A percentile compares a stretch with the other conserved stretches of the same genome.
Evolutionary conservation across 2,329 filamentous ascomycete genomes (phyloP).

Genomic region (Rhytidhysteron rufulum): DNA sequence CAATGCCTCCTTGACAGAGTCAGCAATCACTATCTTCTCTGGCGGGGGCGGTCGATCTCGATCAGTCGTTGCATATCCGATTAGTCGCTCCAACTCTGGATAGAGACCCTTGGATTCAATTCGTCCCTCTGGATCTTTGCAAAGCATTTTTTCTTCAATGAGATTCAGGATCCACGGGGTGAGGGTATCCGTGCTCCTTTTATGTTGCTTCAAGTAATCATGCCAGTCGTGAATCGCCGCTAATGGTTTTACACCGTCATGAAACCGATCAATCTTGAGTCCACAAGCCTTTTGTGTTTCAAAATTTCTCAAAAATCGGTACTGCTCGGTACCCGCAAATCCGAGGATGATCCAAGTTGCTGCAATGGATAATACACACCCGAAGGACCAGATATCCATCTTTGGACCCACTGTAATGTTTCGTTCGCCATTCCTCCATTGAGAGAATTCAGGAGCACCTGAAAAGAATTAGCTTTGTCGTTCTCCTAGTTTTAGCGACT

Average conservation of each 20-base stretch:
- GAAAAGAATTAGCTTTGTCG: too few species aligned
- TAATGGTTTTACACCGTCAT: background rate
- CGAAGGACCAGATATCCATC: constrained; percentile 17
- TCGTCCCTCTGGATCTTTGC: background rate
- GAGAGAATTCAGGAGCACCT: constrained; percentile 10
- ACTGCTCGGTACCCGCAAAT: constrained; percentile 6
- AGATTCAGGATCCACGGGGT: background rate
- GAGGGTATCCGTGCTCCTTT: background rate
- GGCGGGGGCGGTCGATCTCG: background rate
- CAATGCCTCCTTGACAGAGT: background rate
- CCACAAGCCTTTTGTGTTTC: background rate
- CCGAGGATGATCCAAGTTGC: constrained; percentile 8
- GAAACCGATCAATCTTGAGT: background rate
- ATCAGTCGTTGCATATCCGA: constrained; percentile 1
- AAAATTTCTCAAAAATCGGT: background rate
- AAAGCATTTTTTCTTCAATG: background rate
- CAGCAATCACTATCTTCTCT: background rate
- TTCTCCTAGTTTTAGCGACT: too few species aligned
- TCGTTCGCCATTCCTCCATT: constrained; percentile 5
- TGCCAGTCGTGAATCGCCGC: background rate
- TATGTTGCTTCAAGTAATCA: background rate
- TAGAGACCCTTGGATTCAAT: constrained; percentile 1
- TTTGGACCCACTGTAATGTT: constrained; percentile 19
- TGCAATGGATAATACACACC: constrained; percentile 8
- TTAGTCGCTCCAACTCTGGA: constrained; percentile 2